Evolutionary conservation across 805 yeast species (phyloP), one percentile per base, ranked within the genome.

Genomic region (Yarrowia sp.): DNA sequence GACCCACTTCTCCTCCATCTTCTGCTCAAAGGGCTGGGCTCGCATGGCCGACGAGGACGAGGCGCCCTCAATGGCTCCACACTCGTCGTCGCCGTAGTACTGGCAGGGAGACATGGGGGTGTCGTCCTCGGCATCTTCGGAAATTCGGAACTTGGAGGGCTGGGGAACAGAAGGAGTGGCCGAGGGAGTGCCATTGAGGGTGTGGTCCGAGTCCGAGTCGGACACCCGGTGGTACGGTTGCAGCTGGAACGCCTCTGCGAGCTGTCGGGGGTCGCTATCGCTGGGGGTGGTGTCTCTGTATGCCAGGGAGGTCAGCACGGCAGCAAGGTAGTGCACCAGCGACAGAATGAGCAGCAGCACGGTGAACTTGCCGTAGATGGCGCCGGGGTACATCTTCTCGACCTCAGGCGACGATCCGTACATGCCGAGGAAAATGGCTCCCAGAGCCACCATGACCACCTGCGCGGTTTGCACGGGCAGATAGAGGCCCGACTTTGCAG

Each of bases 341-440:
- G 87, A 77, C 11, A 86, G 77, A 63, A 88, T 75, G 11, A 89
- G 77, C 70, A 92, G 78, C 11, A 90, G 84, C 75, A 84, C 80
- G 32, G 89, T 83, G 86, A 90, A 86, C 73, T 83, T 84, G 14
- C 85, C 79, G 77, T 92, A 92, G 0, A 89, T 88, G 75, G 91
- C 91, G 49, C 84, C 82, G 0, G 97, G 97, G 76, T 91, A 94
- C 73, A 91, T 80, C 9, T 40, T 22, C 7, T 36, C 55, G 68
- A 84, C 76, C 36, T 74, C 82, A 0, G 90, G 89, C 32, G 87
- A 88, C 16, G 88, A 80, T 5, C 80, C 76, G 49, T 86, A 83
- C 74, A 88, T 91, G 10, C 88, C 78, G 64, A 85, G 82, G 73
- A 87, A 85, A 19, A 84, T 77, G 15, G 87, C 71, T 68, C 89